These are phyloP conservation scores for Colletotrichum lini DNA, from an alignment of 2,329 filamentous ascomycete genomes.

Conservation along the genomic window DNA sequence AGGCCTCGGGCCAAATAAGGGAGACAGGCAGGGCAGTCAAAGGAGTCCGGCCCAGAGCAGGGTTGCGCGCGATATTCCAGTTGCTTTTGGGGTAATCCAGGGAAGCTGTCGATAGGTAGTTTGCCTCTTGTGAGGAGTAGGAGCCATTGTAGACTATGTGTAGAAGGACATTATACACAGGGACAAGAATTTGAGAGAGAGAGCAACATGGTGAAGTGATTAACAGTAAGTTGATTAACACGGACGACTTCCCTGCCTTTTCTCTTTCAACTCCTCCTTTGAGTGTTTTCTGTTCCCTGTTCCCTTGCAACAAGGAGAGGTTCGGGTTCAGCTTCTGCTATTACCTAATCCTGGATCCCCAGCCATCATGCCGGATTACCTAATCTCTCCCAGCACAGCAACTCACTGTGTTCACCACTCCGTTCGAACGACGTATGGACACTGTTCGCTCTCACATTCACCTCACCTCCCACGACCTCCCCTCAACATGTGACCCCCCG, in stretches of 20 bases:
- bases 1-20: slow-evolving; percentile 20
- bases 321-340: too few species aligned
- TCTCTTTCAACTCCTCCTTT: background rate
- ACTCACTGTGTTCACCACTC: background rate
- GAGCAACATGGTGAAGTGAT: background rate
- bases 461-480: background rate
- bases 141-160: slow-evolving; percentile 26
- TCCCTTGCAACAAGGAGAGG: background rate
- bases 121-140: slow-evolving; percentile 1
- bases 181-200: slow-evolving; percentile 3
- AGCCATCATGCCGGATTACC: too few species aligned
- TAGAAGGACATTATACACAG: slow-evolving; percentile 15
- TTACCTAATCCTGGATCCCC: background rate
- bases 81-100: slow-evolving; percentile 37
- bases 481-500: slow-evolving; percentile 7
- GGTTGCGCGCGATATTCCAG: slow-evolving; percentile 37
- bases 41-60: slow-evolving; percentile 38
- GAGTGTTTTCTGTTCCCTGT: too few species aligned
- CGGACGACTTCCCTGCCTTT: background rate
- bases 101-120: background rate
- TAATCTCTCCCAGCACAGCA: too few species aligned
- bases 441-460: background rate
- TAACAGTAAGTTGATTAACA: background rate
- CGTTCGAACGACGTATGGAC: background rate
- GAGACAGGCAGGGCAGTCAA: slow-evolving; percentile 21